Evolutionary conservation across 2,329 filamentous ascomycete species (phyloP).

Genomic region (Phyllosticta ampelicida): DNA sequence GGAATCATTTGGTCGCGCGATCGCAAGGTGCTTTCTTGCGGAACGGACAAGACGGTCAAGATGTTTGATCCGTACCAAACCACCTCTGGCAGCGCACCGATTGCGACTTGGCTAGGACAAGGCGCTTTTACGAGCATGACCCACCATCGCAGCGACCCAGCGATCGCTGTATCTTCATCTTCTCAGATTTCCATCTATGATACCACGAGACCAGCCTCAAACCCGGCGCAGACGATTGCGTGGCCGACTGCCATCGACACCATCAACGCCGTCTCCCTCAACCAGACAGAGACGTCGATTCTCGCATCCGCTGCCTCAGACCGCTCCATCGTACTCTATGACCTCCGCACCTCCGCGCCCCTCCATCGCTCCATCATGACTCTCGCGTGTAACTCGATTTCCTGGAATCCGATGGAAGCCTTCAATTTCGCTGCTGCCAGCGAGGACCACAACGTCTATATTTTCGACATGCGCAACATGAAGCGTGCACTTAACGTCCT

Average conservation of each 20-base stretch:
- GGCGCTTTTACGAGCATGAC: constrained; percentile 75
- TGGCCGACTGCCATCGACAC: constrained; percentile 89
- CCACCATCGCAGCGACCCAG: constrained; percentile 66
- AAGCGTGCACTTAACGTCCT: constrained; percentile 79
- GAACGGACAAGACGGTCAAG: constrained; percentile 76
- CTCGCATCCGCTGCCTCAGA: constrained; percentile 79
- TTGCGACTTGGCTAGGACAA: constrained; percentile 74
- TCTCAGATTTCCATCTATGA: constrained; percentile 81
- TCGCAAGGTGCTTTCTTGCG: constrained; percentile 75
- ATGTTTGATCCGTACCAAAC: constrained; percentile 83
- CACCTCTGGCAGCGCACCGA: constrained; percentile 54
- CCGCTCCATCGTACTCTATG: constrained; percentile 77
- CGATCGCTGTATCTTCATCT: constrained; percentile 65
- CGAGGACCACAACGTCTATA: constrained; percentile 86
- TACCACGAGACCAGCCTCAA: constrained; percentile 62
- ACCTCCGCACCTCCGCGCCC: constrained; percentile 76
- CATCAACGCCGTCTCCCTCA: constrained; percentile 80
- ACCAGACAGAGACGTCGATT: constrained; percentile 81
- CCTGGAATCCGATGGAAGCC: constrained; percentile 95
- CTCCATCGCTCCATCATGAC: constrained; percentile 71
- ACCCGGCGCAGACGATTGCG: constrained; percentile 68
- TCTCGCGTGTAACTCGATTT: constrained; percentile 71
- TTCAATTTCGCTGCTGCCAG: constrained; percentile 91
- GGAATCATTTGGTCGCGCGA: constrained; percentile 82
- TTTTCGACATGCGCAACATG: constrained; percentile 92